Base-by-base conservation (phyloP, 371 early-diverging fungal species). In the Actinomortierella ambigua region DNA sequence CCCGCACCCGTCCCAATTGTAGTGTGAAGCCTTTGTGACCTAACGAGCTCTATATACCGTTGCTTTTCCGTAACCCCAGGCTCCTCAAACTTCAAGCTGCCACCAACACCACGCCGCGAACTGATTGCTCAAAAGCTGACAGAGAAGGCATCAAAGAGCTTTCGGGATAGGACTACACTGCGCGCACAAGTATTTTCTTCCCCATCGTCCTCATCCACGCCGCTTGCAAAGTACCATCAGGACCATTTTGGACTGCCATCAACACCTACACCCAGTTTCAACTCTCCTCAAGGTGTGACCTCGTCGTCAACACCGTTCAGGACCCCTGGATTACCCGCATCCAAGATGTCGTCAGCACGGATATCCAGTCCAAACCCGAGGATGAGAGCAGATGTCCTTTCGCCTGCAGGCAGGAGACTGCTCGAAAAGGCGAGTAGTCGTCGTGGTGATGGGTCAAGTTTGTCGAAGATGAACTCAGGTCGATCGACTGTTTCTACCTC, bases 81-180 rank as follows among this genome's bases (percentile, higher is more conserved):
- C 34, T 63, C 60, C 0, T 86, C 85, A 7, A 81, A 71, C 34
- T 92, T 90, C 55, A 78, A 81, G 24, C 67, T 92, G 29, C 88
- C 89, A 7, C 80, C 83, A 27, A 83, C 87, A 15, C 88, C 90
- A 0, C 75, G 79, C 28, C 76, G 92, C 11, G 92, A 92, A 41
- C 65, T 83, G 56, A 53, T 91, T n/a, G 88, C 84, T 4, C 85
- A 86, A 63, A 78, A 76, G 26, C 59, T 90, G 8, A 81, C 88
- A 1, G 90, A 89, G 55, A 83, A 83, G 59, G 89, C 89, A 13
- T 85, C 84, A 4, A 82, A 83, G 57, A 82, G 84, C 4, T 79
- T 81, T 71, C 62, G 84, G 15, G 80, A 63, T 8, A 56, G 29
- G 7, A 55, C 71, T 8, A 52, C 55, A 11, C 42, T 64, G 28